These are phyloP conservation scores for Trichoderma oligosporum DNA, from an alignment of 2,329 filamentous ascomycete genomes.

Conservation along the genomic window DNA sequence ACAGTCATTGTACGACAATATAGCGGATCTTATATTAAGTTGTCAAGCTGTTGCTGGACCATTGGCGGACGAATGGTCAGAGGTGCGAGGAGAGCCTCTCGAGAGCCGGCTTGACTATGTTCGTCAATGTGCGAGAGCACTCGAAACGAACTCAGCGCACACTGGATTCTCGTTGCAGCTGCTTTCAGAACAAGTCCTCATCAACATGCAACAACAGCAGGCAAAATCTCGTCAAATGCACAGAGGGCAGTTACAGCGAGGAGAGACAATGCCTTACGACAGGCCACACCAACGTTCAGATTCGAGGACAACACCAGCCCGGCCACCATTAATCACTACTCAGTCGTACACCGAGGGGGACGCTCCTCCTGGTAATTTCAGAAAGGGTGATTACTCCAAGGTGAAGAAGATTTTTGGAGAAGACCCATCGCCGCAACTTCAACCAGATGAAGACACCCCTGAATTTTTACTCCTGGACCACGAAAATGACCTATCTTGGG, in stretches of 20 bases:
- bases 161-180: constrained; percentile 84
- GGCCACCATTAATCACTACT: constrained; percentile 50
- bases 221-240: constrained; percentile 30
- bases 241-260: constrained; percentile 54
- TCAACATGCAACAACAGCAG: constrained; percentile 43
- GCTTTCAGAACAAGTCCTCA: constrained; percentile 74
- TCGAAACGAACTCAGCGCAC: constrained; percentile 83
- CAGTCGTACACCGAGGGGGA: constrained; percentile 66
- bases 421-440: constrained; percentile 52
- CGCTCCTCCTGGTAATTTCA: constrained; percentile 46
- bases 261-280: constrained; percentile 55
- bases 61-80: constrained; percentile 91
- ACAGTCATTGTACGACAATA: constrained; percentile 88
- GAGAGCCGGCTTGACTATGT: constrained; percentile 83
- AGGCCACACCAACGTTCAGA: constrained; percentile 54
- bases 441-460: constrained; percentile 69
- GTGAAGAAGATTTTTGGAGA: constrained; percentile 65
- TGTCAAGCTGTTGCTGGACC: constrained; percentile 92
- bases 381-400: constrained; percentile 61
- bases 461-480: constrained; percentile 83
- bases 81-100: constrained; percentile 82
- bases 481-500: constrained; percentile 85
- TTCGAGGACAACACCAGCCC: constrained; percentile 44
- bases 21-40: constrained; percentile 80
- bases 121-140: constrained; percentile 68